Evolutionary conservation across 306 rosid species (phyloP).

Genomic region (Vicia faba): DNA sequence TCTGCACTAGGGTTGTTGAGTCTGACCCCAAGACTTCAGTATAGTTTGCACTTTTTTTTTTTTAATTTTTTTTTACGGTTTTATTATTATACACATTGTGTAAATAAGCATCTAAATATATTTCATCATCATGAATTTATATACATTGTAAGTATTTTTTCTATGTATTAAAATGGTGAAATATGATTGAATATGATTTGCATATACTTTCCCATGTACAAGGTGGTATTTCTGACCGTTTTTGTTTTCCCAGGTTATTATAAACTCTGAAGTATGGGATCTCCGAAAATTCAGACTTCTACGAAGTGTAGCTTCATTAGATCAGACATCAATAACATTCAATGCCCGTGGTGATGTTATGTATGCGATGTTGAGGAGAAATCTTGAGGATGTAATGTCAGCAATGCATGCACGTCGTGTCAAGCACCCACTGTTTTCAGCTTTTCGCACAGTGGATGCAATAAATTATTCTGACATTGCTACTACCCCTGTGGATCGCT

Average conservation of each 20-base stretch:
- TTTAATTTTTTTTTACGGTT: background rate
- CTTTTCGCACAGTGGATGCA: conserved; percentile 97
- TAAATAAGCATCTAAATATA: background rate
- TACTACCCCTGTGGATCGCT: conserved; percentile 84
- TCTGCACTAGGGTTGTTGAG: background rate
- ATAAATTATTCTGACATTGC: conserved; percentile 93
- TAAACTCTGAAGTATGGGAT: conserved; percentile 99
- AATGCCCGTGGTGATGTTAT: conserved; percentile 96
- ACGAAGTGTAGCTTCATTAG: conserved; percentile 92
- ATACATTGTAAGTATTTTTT: background rate
- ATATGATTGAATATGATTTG: background rate
- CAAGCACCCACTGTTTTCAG: conserved; percentile 85
- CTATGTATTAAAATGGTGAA: background rate
- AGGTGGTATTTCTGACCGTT: conserved; percentile 22
- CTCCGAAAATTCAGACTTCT: conserved; percentile 83
- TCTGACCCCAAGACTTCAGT: conserved; percentile 2
- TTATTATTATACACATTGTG: background rate
- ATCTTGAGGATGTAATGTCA: conserved; percentile 93
- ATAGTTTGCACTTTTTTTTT: conserved; percentile 1
- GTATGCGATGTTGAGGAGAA: conserved; percentile 91
- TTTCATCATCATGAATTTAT: background rate
- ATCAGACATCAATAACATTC: conserved; percentile 87
- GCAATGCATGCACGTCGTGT: conserved; percentile 80
- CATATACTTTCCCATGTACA: background rate
- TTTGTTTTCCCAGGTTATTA: conserved; percentile 65